Evolutionary conservation across 2,329 filamentous ascomycete genomes (phyloP).

Genomic region (Venturia carpophila): DNA sequence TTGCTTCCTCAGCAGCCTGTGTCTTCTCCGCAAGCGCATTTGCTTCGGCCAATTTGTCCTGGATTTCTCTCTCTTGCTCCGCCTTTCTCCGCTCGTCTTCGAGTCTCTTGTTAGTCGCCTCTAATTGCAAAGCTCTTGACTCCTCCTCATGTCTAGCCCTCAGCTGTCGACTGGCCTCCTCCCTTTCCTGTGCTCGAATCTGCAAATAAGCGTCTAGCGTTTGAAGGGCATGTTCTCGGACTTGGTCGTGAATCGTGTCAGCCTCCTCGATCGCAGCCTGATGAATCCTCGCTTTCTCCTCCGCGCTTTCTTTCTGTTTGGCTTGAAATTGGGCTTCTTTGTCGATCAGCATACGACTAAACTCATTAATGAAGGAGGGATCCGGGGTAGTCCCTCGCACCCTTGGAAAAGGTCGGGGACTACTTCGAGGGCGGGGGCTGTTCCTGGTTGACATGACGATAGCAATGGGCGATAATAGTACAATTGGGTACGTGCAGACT

Average conservation of each 20-base stretch:
- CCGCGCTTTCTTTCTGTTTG: constrained; percentile 1
- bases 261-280: constrained; percentile 9
- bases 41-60: constrained; percentile 12
- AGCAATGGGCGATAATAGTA: neutral
- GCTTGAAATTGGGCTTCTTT: constrained; percentile 10
- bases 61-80: constrained; percentile 22
- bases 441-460: neutral
- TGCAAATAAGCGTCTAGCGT: constrained; percentile 4
- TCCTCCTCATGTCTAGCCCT: constrained; percentile 28
- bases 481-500: neutral
- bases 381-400: neutral
- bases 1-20: neutral
- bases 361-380: constrained; percentile 7
- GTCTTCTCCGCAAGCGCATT: constrained; percentile 8
- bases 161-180: constrained; percentile 20
- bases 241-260: constrained; percentile 10
- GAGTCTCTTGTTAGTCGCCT: constrained; percentile 24
- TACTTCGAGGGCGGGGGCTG: neutral
- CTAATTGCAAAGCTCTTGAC: neutral
- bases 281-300: constrained; percentile 6
- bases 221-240: constrained; percentile 13
- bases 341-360: constrained; percentile 17
- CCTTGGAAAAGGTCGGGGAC: neutral
- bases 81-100: constrained; percentile 21
- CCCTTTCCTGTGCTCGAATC: neutral